phyloP scores from a whole-genome alignment of 2,329 filamentous ascomycete species.

The Truncatella angustata region DNA sequence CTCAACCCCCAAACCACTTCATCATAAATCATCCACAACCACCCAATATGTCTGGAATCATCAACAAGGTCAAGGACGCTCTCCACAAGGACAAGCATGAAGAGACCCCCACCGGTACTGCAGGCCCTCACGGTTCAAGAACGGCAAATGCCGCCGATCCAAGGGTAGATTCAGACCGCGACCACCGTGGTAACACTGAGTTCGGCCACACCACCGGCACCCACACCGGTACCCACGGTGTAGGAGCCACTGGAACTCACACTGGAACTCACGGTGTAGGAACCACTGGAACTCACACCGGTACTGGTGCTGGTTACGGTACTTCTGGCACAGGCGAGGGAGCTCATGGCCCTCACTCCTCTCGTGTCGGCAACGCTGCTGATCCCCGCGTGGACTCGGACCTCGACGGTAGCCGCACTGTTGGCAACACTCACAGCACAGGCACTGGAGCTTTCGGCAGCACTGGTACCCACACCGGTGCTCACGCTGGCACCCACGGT shows the following conservation, averaged over 20 bases:
- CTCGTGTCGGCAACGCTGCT: not conserved
- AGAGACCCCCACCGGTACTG: conserved; percentile 22
- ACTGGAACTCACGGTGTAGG: too few species aligned
- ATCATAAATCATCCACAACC: conserved; percentile 2
- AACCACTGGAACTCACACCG: not conserved
- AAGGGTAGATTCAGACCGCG: conserved; percentile 31
- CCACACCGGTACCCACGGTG: too few species aligned
- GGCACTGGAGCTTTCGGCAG: not conserved
- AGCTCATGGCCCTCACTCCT: too few species aligned
- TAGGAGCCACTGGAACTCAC: conserved; percentile 19
- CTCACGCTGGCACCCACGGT: not conserved
- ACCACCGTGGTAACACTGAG: conserved; percentile 25
- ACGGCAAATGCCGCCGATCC: conserved; percentile 21
- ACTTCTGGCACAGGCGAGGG: not conserved
- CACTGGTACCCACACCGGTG: not conserved
- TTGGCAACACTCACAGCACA: not conserved
- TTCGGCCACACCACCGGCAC: not conserved
- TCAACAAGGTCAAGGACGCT: conserved; percentile 61
- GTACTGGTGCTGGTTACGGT: not conserved
- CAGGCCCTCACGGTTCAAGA: conserved; percentile 27
- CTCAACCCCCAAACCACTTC: not conserved
- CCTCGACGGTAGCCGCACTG: not conserved
- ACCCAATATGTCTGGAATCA: conserved; percentile 53
- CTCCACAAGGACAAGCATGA: conserved; percentile 47
- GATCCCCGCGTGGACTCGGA: not conserved